Percentiles rank a stretch among this genome's conserved stretches.
Conservation (phyloP, 805 yeast genomes). For the Candida stauntonica region DNA sequence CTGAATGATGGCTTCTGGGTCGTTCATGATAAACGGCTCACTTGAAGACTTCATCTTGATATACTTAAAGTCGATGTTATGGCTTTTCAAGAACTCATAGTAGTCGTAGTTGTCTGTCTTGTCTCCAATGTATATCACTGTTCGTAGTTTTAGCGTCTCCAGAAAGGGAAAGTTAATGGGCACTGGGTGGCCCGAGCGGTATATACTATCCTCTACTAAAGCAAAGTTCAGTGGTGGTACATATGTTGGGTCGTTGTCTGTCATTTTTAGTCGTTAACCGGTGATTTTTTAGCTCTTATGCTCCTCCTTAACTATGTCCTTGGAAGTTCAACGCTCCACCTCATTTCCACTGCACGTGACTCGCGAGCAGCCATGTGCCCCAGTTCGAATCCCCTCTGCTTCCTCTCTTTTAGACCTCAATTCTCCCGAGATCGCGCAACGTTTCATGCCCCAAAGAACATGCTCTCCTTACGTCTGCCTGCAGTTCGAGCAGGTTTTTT, state of each 20-base stretch:
- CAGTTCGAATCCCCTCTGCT: too few relatives aligned
- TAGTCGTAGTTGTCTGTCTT: conserved; percentile 63
- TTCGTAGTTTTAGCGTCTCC: conserved; percentile 60
- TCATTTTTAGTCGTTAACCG: not conserved
- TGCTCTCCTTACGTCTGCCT: too few relatives aligned
- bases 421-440: too few relatives aligned
- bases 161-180: conserved; percentile 80
- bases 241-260: conserved; percentile 25
- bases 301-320: too few relatives aligned
- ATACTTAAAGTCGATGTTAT: conserved; percentile 51
- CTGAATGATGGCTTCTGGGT: conserved; percentile 50
- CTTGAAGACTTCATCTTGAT: conserved; percentile 68
- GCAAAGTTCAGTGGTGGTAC: conserved; percentile 94
- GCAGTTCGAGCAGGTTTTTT: too few relatives aligned
- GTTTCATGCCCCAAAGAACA: too few relatives aligned
- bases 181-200: conserved; percentile 93
- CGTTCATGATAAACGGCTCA: conserved; percentile 63
- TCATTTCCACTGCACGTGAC: too few relatives aligned
- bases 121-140: conserved; percentile 83
- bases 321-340: too few relatives aligned
- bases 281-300: too few relatives aligned
- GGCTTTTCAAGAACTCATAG: conserved; percentile 57
- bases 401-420: too few relatives aligned
- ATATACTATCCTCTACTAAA: conserved; percentile 80
- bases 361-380: too few relatives aligned